Base-by-base conservation (phyloP, 148 eudicot genomes). In the Arbutus unedo region DNA sequence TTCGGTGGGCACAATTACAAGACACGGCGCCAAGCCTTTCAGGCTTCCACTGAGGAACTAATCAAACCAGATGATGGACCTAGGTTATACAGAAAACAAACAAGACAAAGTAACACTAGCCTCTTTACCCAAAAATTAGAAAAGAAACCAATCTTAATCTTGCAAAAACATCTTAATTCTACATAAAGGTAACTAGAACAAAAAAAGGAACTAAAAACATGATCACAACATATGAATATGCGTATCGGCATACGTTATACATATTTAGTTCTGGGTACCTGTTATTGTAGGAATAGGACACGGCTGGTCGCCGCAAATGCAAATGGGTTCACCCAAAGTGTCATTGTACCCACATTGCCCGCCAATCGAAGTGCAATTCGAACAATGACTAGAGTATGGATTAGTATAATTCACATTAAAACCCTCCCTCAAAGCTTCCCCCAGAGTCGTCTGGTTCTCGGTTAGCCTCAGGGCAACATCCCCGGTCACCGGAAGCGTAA, bases 361-460 rank as follows among this genome's bases (percentile, higher is more conserved):
- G 3, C 87, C 89, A 18, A 14, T 50, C 51, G 18, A 21, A 3
- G 2, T 44, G 81, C 91, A 90, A n/a, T 83, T 60, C 19, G 19
- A 66, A 81, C 90, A 90, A 74, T 11, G 25, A 1, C 74, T 25
- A 53, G 62, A 77, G 43, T 68, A 82, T 2, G 88, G 89, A 45
- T 82, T 82, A 9, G 38, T 64, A 72, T 81, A 88, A 43, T 79
- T 76, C 77, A 88, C 87, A 18, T 44, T 50, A 70, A 88, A 87
- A 43, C 90, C 91, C 83, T 74, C 45, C 81, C 47, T 86, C 56
- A 89, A 75, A 2, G 85, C 87, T n/a, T 74, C 88, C 11, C 62
- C 83, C 18, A 87, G 87, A 19, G 67, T 82, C 55, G 82, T 54
- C 76, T 31, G 3, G 53, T 45, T 83, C 2, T 45, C 31, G 47